Evolutionary conservation across 208 protist genomes (phyloP).

Genomic region (Crithidia brevicula): DNA sequence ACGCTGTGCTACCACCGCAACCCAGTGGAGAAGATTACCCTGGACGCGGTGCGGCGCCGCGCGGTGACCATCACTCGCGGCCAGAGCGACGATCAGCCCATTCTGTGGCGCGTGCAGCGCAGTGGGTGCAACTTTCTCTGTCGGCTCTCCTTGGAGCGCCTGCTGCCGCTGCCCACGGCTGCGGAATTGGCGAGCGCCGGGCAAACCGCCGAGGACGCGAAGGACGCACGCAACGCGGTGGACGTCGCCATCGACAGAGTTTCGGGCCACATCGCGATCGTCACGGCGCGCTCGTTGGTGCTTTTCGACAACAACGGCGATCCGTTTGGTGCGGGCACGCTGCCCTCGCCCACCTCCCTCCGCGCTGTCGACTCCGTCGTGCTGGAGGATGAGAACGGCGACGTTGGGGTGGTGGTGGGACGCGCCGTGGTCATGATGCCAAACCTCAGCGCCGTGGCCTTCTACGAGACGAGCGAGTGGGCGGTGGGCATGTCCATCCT

Average conservation of each 20-base stretch:
- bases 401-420: constrained; percentile 51
- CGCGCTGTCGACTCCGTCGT: constrained; percentile 18
- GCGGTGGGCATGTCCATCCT: constrained; percentile 68
- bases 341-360: constrained; percentile 32
- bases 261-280: constrained; percentile 47
- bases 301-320: constrained; percentile 84
- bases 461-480: constrained; percentile 83
- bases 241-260: constrained; percentile 54
- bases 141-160: constrained; percentile 33
- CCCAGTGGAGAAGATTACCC: constrained; percentile 60
- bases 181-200: not conserved
- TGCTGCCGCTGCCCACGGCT: constrained; percentile 24
- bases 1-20: constrained; percentile 73
- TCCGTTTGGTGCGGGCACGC: constrained; percentile 55
- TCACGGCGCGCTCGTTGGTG: constrained; percentile 62
- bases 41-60: constrained; percentile 42
- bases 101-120: constrained; percentile 82
- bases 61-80: constrained; percentile 70
- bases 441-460: constrained; percentile 56
- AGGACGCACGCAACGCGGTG: constrained; percentile 32
- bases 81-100: constrained; percentile 49
- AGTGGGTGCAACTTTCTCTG: constrained; percentile 44
- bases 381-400: constrained; percentile 66
- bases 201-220: constrained; percentile 11
- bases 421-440: constrained; percentile 30